Base-by-base conservation (phyloP, 768 basidiomycete species). In the Sarcodon aspratus region DNA sequence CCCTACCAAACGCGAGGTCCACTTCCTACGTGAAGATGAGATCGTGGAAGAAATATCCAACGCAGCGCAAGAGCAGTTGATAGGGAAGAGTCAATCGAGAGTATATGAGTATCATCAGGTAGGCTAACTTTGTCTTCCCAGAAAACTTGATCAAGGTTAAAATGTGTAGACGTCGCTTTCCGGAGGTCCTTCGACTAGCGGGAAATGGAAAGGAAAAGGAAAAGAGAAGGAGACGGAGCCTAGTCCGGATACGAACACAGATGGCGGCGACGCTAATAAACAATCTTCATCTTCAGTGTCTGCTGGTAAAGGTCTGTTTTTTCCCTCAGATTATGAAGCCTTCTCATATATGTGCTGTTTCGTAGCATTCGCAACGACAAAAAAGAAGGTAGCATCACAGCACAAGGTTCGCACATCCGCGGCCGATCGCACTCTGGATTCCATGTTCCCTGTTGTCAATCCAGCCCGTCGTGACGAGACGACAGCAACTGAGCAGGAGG, bases 1-100 rank as follows among this genome's bases (percentile, higher is more conserved):
- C 61, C 96, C 95, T 0, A 98, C 96, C 2, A 99, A 99, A 62
- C 85, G 87, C 42, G 94, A 97, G 62, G 92, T 97, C 1, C 89
- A 92, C 55, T 98, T 98, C 58, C 63, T 97, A 45, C 80, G 96
- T 52, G 92, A 98, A 61, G 95, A 97, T 47, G 70, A 66, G 11
- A 88, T 97, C 57, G 82, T 82, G 6, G 81, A 89, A 54, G 70
- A 70, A 7, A 80, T 98, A 42, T 78, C 84, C 11, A 80, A 86
- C 57, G 72, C 72, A 1, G 70, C 97, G 3, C 86, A 90, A 53
- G 65, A 74, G 42, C 70, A 68, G n/a, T 66, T 93, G 10, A 69
- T 76, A 38, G 74, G 68, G 31, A 74, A 82, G 54, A 79, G 74
- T 51, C 72, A 84, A 48, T 83, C 82, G n/a, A 52, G 57, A 46